These are phyloP conservation scores for Linnemannia schmuckeri DNA, from an alignment of 192 early-diverging fungal genomes.

Conservation along the genomic window DNA sequence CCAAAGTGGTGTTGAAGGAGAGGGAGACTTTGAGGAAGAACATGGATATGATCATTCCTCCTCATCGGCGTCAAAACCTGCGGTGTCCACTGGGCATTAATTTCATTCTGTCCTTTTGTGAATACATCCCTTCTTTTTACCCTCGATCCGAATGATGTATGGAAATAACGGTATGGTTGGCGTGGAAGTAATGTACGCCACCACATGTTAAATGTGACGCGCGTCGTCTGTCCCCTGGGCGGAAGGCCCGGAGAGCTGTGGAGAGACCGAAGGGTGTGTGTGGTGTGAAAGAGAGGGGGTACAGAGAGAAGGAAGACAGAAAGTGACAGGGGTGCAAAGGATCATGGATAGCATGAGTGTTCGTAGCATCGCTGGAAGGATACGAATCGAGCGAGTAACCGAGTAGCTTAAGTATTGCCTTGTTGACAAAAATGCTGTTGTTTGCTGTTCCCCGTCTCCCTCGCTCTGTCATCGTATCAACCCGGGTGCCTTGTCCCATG, in stretches of 20 bases:
- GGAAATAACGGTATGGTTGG: neutral
- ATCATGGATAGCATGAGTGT: no score
- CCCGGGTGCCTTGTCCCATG: no score
- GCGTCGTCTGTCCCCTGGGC: neutral
- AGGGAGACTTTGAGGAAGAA: neutral
- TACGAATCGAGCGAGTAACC: no score
- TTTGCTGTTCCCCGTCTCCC: no score
- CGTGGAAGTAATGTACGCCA: neutral
- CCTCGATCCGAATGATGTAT: neutral
- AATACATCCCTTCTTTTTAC: no score
- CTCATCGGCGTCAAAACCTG: neutral
- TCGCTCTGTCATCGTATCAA: no score
- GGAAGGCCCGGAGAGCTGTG: neutral
- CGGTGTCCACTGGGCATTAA: neutral
- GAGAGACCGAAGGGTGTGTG: neutral
- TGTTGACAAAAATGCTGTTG: no score
- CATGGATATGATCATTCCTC: neutral
- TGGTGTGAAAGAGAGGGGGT: neutral
- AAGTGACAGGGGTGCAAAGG: no score
- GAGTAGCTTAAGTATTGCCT: no score
- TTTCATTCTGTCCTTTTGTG: no score
- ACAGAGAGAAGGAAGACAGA: no score
- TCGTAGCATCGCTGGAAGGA: no score
- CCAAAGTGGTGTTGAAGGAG: neutral
- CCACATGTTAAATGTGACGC: neutral